A percentile compares a stretch with the other conserved stretches of the same genome.
phyloP scores from a whole-genome alignment of 305 asterid species.

The Fraxinus xanthoxyloides region DNA sequence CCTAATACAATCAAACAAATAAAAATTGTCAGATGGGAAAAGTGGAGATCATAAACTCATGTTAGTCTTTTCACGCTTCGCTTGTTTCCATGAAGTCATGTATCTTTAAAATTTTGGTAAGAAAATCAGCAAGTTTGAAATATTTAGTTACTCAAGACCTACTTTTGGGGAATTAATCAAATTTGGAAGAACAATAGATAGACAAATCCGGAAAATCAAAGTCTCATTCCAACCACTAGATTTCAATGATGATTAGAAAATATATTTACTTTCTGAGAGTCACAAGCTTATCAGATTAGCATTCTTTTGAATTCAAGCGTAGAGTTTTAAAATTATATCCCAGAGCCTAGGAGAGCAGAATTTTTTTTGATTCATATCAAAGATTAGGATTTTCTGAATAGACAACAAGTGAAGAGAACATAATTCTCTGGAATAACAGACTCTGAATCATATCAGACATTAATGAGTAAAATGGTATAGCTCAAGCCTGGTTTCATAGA shows the following conservation, averaged over 20 bases:
- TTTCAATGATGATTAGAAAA: neutral
- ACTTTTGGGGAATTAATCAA: neutral
- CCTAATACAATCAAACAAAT: constrained; percentile 39
- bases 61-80: neutral
- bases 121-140: neutral
- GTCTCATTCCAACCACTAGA: neutral
- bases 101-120: neutral
- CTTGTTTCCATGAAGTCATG: neutral
- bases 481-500: neutral
- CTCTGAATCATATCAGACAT: neutral
- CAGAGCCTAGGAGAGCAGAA: neutral
- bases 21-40: constrained; percentile 6
- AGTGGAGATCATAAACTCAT: constrained; percentile 14
- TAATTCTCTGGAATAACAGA: neutral
- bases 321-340: neutral
- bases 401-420: neutral
- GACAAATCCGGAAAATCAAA: neutral
- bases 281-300: neutral
- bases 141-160: neutral
- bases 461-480: neutral
- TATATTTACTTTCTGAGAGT: neutral
- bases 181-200: neutral
- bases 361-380: neutral
- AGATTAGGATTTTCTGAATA: neutral
- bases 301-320: neutral